These are phyloP conservation scores for Blastobotrys niveus DNA, from an alignment of 1,139 yeast species.

Conservation along the genomic window DNA sequence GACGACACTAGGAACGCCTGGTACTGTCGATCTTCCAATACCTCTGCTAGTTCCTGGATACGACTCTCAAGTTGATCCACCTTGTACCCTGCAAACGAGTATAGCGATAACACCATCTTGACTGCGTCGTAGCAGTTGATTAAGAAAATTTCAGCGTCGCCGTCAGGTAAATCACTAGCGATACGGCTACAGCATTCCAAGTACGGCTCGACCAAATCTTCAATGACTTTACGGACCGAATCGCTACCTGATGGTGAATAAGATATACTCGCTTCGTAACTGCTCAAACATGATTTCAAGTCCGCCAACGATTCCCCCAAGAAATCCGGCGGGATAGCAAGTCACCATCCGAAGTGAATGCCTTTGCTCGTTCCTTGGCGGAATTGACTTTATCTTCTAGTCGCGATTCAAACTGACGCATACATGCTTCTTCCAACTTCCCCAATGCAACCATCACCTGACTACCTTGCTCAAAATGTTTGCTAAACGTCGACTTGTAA, in stretches of 20 bases:
- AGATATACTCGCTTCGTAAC: slow-evolving; percentile 33
- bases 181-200: slow-evolving; percentile 32
- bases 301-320: slow-evolving; percentile 32
- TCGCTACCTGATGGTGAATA: slow-evolving; percentile 27
- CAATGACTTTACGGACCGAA: slow-evolving; percentile 27
- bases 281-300: slow-evolving; percentile 32
- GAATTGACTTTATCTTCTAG: slow-evolving; percentile 26
- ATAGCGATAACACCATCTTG: slow-evolving; percentile 30
- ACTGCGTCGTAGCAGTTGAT: slow-evolving; percentile 37
- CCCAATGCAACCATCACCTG: slow-evolving; percentile 26
- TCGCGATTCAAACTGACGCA: slow-evolving; percentile 31
- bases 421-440: slow-evolving; percentile 26
- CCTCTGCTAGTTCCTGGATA: slow-evolving; percentile 30
- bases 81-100: slow-evolving; percentile 29
- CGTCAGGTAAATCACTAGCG: slow-evolving; percentile 23
- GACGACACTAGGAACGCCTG: slow-evolving; percentile 28
- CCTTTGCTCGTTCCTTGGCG: slow-evolving; percentile 17
- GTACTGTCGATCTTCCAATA: slow-evolving; percentile 28
- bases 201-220: slow-evolving; percentile 35
- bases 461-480: slow-evolving; percentile 28
- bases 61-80: slow-evolving; percentile 30
- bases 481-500: slow-evolving; percentile 64
- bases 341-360: slow-evolving; percentile 1
- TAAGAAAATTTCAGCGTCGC: slow-evolving; percentile 30
- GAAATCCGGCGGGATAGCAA: slow-evolving; percentile 37